Evolutionary conservation across 768 basidiomycete species (phyloP), one percentile per base, ranked within the genome.

Genomic region (Suillus clintonianus): DNA sequence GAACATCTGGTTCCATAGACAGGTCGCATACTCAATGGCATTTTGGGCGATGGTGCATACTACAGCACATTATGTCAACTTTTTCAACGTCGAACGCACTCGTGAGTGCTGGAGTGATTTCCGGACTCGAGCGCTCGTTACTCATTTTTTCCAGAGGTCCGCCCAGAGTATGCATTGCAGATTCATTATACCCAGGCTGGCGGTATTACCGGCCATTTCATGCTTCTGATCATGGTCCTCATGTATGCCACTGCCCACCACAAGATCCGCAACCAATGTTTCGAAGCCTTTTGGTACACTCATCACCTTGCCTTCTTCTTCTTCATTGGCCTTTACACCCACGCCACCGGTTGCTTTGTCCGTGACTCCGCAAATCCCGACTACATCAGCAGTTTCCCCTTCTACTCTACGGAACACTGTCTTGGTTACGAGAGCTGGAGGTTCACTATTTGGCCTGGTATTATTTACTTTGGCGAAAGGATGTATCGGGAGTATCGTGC

Each of bases 271-370:
- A 76, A 85, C 64, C 92, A 95, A 76, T 92, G 89, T 80, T 97
- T 96, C 77, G 95, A 98, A 76, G 93, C 87, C 1, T 98, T 98
- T 82, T 97, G 95, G 95, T 97, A 95, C 76, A 95, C 95, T 39
- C 95, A 97, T 68, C 95, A 96, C 69, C 86, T 95, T 45, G 93
- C 92, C 13, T 94, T 95, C 83, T 93, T 95, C 80, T 95, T 96
- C 81, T 92, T 96, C 88, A 81, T 96, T 65, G 92, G 87, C 37
- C 85, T 97, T 54, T 97, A 91, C 77, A 85, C 91, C 24, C 95
- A 96, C 74, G 94, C 95, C 10, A 91, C 91, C 61, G 95, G 95
- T 5, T 98, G 95, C 77, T 98, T 98, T 77, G 95, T 98, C 63
- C 94, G 95, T 55, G 94, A 95, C 74, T 81, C 85, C n/a, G 79